Evolutionary conservation across 2,329 filamentous ascomycete genomes (phyloP).

Genomic region (Phoma sp.): DNA sequence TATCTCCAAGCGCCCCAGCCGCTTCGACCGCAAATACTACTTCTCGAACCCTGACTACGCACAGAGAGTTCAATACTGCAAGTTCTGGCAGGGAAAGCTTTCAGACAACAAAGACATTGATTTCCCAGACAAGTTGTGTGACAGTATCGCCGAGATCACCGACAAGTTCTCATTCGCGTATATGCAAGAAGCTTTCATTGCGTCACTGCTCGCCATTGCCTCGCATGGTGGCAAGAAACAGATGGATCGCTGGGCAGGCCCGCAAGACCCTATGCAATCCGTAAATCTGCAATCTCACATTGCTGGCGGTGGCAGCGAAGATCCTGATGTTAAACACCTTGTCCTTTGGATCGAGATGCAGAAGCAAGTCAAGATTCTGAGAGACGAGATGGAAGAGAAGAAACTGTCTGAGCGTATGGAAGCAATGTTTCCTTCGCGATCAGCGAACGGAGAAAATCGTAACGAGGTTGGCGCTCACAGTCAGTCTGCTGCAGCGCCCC

Average conservation of each 20-base stretch:
- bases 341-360: conserved; percentile 51
- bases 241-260: conserved; percentile 31
- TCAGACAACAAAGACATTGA: conserved; percentile 45
- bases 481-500: background rate
- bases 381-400: conserved; percentile 48
- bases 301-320: conserved; percentile 10
- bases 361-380: conserved; percentile 51
- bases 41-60: conserved; percentile 50
- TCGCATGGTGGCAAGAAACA: conserved; percentile 25
- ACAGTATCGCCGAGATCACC: conserved; percentile 50
- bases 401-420: conserved; percentile 13
- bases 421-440: conserved; percentile 1
- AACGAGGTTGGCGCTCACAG: background rate
- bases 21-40: conserved; percentile 57
- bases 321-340: conserved; percentile 43
- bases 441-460: background rate
- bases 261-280: conserved; percentile 31
- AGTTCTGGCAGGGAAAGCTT: conserved; percentile 54
- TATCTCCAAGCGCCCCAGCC: conserved; percentile 55
- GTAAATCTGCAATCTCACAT: conserved; percentile 4
- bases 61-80: conserved; percentile 50
- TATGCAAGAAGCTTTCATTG: conserved; percentile 54
- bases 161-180: conserved; percentile 55
- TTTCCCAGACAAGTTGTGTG: conserved; percentile 51
- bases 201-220: conserved; percentile 47